phyloP scores from a whole-genome alignment of 352 stramenopile species.

The Globisporangium barbulae region DNA sequence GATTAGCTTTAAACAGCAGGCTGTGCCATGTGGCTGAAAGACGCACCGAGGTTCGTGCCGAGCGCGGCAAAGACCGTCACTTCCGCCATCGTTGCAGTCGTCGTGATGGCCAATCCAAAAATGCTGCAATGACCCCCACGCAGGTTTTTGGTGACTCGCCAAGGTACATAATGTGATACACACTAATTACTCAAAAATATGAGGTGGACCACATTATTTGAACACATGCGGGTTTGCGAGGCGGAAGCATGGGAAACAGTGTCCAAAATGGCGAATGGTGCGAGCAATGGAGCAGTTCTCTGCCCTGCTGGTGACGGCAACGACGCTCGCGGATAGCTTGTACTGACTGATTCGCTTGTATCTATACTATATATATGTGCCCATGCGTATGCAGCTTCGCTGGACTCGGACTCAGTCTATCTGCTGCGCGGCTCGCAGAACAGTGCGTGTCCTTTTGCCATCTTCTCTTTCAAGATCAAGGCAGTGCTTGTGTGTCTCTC shows the following conservation, averaged over 20 bases:
- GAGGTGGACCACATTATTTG: neutral
- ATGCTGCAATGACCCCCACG: neutral
- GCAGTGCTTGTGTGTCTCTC: neutral
- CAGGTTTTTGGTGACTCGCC: too few relatives aligned
- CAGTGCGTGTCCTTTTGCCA: slow-evolving; percentile 31
- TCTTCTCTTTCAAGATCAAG: neutral
- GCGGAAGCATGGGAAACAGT: neutral
- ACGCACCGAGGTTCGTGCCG: slow-evolving; percentile 71
- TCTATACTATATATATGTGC: neutral
- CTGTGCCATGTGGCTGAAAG: neutral
- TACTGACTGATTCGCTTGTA: neutral
- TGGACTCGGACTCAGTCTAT: slow-evolving; percentile 50
- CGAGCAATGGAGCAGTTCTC: neutral
- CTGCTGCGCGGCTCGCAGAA: slow-evolving; percentile 53
- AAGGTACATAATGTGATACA: neutral
- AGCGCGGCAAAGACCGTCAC: slow-evolving; percentile 46
- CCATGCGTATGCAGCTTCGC: slow-evolving; percentile 16
- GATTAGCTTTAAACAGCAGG: neutral
- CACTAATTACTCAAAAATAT: neutral
- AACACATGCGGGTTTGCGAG: neutral
- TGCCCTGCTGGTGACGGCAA: neutral
- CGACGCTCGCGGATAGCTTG: neutral
- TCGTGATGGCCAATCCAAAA: neutral
- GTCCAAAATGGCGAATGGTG: slow-evolving; percentile 13
- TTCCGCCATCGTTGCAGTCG: slow-evolving; percentile 7